Percentiles rank a stretch among this genome's conserved stretches.
phyloP scores from a whole-genome alignment of 2,329 filamentous ascomycete species.

The Lachnellula arida region DNA sequence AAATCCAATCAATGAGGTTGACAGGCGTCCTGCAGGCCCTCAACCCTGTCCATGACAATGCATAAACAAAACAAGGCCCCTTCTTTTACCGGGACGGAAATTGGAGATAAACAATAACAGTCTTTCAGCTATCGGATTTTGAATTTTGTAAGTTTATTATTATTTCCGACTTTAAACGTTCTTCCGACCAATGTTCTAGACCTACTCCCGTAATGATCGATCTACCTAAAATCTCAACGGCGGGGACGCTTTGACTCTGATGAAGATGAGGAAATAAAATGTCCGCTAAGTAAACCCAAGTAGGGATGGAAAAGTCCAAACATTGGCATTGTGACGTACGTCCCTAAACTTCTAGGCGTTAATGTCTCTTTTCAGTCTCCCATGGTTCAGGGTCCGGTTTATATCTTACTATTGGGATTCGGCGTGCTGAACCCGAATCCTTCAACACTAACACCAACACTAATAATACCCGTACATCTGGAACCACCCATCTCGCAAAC shows the following conservation, averaged over 20 bases:
- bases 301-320: not conserved
- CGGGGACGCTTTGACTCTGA: constrained; percentile 3
- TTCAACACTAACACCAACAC: not conserved
- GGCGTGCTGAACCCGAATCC: not conserved
- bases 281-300: not conserved
- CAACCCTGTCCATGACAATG: constrained; percentile 8
- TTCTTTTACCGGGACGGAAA: constrained; percentile 1
- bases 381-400: not conserved
- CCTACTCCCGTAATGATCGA: not conserved
- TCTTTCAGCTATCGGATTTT: not conserved
- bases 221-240: constrained; percentile 4
- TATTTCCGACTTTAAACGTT: not conserved
- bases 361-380: not conserved
- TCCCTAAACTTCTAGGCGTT: not conserved
- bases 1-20: constrained; percentile 17
- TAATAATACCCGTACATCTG: not conserved
- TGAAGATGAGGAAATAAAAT: not conserved
- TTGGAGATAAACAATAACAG: not conserved
- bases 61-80: not conserved
- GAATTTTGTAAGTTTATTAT: not conserved
- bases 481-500: not conserved
- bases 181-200: not conserved
- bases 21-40: constrained; percentile 9
- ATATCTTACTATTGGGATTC: no score
- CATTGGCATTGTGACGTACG: not conserved